Base-by-base conservation (phyloP, 1,284 basidiomycete species). In the Irpex sp. region DNA sequence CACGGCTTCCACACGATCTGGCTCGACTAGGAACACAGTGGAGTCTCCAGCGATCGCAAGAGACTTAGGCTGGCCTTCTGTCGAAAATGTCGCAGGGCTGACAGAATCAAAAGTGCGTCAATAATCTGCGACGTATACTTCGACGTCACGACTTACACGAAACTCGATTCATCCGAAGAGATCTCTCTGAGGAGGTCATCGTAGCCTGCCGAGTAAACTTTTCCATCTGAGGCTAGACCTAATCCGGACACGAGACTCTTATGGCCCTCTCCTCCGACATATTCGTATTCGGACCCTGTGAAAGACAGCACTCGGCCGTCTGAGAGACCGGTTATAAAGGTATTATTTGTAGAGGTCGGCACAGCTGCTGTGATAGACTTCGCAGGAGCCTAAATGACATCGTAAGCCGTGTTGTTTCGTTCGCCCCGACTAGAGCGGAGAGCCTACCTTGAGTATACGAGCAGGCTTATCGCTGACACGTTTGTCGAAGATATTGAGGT, bases 401-500 rank as follows among this genome's bases (percentile, higher is more conserved):
- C 4, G 4, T 26, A 26, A 26, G 26, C 26, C 3, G 26, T 26
- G 26, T 26, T 26, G 26, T 26, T 26, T 4, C 26, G 3, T 26
- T 26, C 0, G 26, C 26, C 64, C 15, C 26, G 54, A 31, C 52
- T 57, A 52, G 54, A 48, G 26, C n/a, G 8, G 8, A 15, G 62
- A 13, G 67, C 80, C 56, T 71, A 88, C 91, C 67, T 85, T 81
- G 60, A 96, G 78, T 4, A 89, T 77, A 17, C 86, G 84, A 3
- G 84, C 74, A 2, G 87, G 85, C 65, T 85, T 86, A 58, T 85
- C 80, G 0, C 82, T 82, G 9, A 81, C 81, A 48, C 93, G 82
- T 17, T 86, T 85, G 74, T 98, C 96, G 73, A 97, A 89, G 17
- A 97, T 73, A 71, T 92, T 95, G 61, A 99, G 81, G 61, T 87